These are phyloP conservation scores for Pinus taeda DNA, from an alignment of 75 land plant genomes.

Conservation along the genomic window DNA sequence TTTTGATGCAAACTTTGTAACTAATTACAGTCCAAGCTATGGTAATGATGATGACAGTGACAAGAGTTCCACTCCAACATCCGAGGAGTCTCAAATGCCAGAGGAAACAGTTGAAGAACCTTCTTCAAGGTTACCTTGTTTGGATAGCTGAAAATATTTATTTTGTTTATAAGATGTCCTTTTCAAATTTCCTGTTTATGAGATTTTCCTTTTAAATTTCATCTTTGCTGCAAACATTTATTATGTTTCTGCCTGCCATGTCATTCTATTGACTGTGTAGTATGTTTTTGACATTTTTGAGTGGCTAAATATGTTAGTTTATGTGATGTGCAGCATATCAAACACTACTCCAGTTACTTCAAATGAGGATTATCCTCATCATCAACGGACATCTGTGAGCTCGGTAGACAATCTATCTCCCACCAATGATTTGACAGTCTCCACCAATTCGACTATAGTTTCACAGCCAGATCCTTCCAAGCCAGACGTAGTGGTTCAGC, in stretches of 20 bases:
- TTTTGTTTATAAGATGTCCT: not conserved
- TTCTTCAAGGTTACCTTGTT: slow-evolving; percentile 28
- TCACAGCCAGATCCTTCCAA: slow-evolving; percentile 39
- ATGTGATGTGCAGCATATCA: slow-evolving; percentile 23
- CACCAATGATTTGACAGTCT: slow-evolving; percentile 16
- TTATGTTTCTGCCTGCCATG: not conserved
- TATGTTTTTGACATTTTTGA: not conserved
- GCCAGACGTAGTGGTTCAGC: slow-evolving; percentile 23
- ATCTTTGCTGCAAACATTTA: not conserved
- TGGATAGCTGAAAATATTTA: not conserved
- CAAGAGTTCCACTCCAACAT: slow-evolving; percentile 34
- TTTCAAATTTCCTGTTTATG: not conserved
- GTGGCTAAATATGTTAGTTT: not conserved
- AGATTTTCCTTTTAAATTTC: no score
- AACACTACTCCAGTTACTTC: slow-evolving; percentile 25
- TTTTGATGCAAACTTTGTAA: slow-evolving; percentile 27
- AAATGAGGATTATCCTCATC: slow-evolving; percentile 40
- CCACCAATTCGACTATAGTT: slow-evolving; percentile 9
- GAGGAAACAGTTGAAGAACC: slow-evolving; percentile 53
- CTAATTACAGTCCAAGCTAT: slow-evolving; percentile 12
- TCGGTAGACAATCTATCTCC: slow-evolving; percentile 32
- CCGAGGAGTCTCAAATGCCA: slow-evolving; percentile 37
- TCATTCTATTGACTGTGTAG: not conserved
- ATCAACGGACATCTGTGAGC: slow-evolving; percentile 23
- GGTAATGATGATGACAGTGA: slow-evolving; percentile 23